These are phyloP conservation scores for Fusarium devonianum DNA, from an alignment of 2,329 filamentous ascomycete genomes.

Conservation along the genomic window DNA sequence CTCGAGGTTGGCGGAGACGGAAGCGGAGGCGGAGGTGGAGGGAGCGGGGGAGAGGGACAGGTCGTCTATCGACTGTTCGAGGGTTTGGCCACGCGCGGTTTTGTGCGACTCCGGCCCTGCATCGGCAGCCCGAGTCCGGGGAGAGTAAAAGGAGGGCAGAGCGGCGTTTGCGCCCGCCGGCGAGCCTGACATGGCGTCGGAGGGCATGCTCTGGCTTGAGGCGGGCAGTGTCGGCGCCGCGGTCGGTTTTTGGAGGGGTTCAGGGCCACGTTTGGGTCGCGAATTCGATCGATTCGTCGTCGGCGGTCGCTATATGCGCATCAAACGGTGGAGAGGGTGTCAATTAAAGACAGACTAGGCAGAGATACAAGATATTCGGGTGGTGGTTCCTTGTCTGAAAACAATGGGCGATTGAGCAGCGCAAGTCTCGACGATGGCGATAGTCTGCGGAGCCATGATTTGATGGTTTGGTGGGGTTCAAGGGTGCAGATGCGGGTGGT, in stretches of 20 bases:
- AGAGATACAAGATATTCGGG: slow-evolving; percentile 9
- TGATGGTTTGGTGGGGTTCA: slow-evolving; percentile 37
- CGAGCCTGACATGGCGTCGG: slow-evolving; percentile 40
- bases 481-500: slow-evolving; percentile 17
- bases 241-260: slow-evolving; percentile 34
- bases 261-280: slow-evolving; percentile 22
- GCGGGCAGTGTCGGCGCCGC: slow-evolving; percentile 32
- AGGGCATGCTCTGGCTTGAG: slow-evolving; percentile 39
- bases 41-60: slow-evolving; percentile 47
- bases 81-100: slow-evolving; percentile 23
- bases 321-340: slow-evolving; percentile 9
- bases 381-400: slow-evolving; percentile 11
- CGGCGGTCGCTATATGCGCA: slow-evolving; percentile 24
- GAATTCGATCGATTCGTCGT: slow-evolving; percentile 5
- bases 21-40: slow-evolving; percentile 24
- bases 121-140: slow-evolving; percentile 45
- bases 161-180: slow-evolving; percentile 46
- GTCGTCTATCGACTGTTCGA: slow-evolving; percentile 44
- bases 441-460: slow-evolving; percentile 39
- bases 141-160: slow-evolving; percentile 58
- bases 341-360: neutral
- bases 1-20: slow-evolving; percentile 21
- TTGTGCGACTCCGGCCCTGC: slow-evolving; percentile 20
- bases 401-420: slow-evolving; percentile 22
- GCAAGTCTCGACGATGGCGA: slow-evolving; percentile 33